Evolutionary conservation across 2,329 filamentous ascomycete genomes (phyloP).

Genomic region (Fusarium hostae): DNA sequence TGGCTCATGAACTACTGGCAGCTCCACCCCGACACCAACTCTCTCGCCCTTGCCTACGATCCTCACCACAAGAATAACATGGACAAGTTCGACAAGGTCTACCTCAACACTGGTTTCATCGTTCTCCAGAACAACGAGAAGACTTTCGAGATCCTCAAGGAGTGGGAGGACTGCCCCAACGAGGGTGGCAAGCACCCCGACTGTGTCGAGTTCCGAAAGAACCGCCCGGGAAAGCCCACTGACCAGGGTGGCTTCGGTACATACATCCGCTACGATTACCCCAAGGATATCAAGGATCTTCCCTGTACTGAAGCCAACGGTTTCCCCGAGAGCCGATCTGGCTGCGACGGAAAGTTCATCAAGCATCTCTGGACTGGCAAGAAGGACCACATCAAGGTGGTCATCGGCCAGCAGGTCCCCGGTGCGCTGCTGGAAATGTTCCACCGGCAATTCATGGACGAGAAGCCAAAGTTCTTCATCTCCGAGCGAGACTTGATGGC

Average conservation of each 20-base stretch:
- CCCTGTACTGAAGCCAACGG: conserved; percentile 58
- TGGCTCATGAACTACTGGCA: conserved; percentile 62
- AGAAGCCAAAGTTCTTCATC: conserved; percentile 51
- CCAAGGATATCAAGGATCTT: conserved; percentile 54
- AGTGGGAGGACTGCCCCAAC: conserved; percentile 58
- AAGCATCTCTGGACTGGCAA: conserved; percentile 59
- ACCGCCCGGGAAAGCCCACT: conserved; percentile 52
- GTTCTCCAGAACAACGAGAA: conserved; percentile 62
- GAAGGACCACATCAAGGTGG: conserved; percentile 52
- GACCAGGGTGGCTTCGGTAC: conserved; percentile 59
- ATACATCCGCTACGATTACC: conserved; percentile 56
- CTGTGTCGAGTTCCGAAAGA: conserved; percentile 53
- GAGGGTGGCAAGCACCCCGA: conserved; percentile 53
- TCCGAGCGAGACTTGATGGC: conserved; percentile 51
- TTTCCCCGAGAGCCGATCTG: conserved; percentile 52
- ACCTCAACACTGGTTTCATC: conserved; percentile 65
- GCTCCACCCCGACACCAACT: conserved; percentile 53
- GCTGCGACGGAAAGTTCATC: conserved; percentile 55
- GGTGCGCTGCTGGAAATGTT: conserved; percentile 51
- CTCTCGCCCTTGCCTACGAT: conserved; percentile 56
- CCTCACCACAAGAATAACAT: conserved; percentile 52
- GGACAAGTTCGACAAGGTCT: conserved; percentile 54
- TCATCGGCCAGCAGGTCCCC: conserved; percentile 52
- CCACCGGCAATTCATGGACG: conserved; percentile 50
- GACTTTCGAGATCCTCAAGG: conserved; percentile 60